phyloP scores from a whole-genome alignment of 768 basidiomycete species.

The Lactarius hengduanensis region DNA sequence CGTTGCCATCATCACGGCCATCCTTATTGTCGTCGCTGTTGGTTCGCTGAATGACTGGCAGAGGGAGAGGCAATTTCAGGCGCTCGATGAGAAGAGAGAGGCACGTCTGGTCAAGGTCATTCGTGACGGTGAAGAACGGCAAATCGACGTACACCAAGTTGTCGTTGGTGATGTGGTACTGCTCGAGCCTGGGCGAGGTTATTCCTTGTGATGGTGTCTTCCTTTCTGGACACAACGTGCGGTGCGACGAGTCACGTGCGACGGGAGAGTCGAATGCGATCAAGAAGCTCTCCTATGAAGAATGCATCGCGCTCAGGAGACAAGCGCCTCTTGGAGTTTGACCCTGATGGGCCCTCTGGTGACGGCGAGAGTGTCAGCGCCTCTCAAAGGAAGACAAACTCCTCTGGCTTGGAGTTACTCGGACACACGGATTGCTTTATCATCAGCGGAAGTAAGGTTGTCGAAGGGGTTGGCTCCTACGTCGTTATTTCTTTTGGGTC shows the following conservation, averaged over 20 bases:
- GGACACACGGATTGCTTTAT: slow-evolving; percentile 88
- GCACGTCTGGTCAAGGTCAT: slow-evolving; percentile 82
- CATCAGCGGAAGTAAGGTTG: slow-evolving; percentile 86
- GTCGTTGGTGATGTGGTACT: slow-evolving; percentile 92
- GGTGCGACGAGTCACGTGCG: slow-evolving; percentile 93
- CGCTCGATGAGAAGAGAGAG: slow-evolving; percentile 93
- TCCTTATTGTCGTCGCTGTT: too few species aligned
- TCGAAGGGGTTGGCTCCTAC: slow-evolving; percentile 74
- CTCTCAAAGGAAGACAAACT: not conserved
- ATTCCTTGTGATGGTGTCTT: slow-evolving; percentile 96
- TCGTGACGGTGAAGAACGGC: slow-evolving; percentile 33
- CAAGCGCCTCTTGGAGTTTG: slow-evolving; percentile 22
- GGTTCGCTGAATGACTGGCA: slow-evolving; percentile 88
- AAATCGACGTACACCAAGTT: slow-evolving; percentile 59
- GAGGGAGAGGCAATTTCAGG: slow-evolving; percentile 94
- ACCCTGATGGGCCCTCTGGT: slow-evolving; percentile 1
- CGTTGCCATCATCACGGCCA: too few species aligned
- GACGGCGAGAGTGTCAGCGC: slow-evolving; percentile 22
- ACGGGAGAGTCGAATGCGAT: slow-evolving; percentile 97
- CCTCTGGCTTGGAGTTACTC: slow-evolving; percentile 33
- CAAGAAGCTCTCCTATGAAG: slow-evolving; percentile 79
- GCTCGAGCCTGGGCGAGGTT: slow-evolving; percentile 93
- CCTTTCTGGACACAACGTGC: slow-evolving; percentile 86
- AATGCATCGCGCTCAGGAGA: slow-evolving; percentile 58
- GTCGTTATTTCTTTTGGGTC: slow-evolving; percentile 90